Percentiles rank a stretch among this genome's conserved stretches.
These are phyloP conservation scores for Botrytis galanthina DNA, from an alignment of 2,329 filamentous ascomycete species.

Conservation along the genomic window DNA sequence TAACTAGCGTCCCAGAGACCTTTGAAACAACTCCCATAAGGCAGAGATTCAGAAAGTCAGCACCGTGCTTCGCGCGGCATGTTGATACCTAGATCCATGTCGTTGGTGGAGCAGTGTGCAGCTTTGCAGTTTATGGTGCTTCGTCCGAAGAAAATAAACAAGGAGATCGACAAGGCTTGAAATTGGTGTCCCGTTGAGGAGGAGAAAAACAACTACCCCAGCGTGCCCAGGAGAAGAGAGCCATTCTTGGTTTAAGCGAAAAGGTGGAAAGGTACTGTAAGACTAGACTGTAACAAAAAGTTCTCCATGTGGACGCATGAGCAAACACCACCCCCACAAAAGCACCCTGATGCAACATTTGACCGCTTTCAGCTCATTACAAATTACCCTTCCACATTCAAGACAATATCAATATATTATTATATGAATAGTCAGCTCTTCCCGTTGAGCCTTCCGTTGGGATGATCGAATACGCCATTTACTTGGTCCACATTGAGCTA, in stretches of 20 bases:
- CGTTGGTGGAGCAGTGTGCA: background rate
- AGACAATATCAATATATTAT: background rate
- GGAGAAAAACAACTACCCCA: background rate
- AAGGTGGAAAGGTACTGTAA: background rate
- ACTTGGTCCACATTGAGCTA: background rate
- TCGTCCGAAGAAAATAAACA: background rate
- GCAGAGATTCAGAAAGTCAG: background rate
- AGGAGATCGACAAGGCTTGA: background rate
- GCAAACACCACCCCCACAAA: background rate
- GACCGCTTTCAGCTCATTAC: background rate
- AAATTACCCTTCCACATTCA: background rate
- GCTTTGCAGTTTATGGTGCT: background rate
- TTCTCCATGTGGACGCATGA: background rate
- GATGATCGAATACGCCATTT: background rate
- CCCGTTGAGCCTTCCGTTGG: background rate
- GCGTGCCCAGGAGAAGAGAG: background rate
- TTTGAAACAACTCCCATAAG: background rate
- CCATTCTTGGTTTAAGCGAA: background rate
- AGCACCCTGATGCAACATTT: background rate
- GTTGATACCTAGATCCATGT: too few species aligned
- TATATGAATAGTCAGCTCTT: background rate
- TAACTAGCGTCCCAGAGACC: background rate
- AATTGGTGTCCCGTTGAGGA: background rate
- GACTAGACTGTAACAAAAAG: too few species aligned
- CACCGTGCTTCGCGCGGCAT: background rate